Conservation (phyloP, 441 rosid species). For the Erodium chrysanthum region DNA sequence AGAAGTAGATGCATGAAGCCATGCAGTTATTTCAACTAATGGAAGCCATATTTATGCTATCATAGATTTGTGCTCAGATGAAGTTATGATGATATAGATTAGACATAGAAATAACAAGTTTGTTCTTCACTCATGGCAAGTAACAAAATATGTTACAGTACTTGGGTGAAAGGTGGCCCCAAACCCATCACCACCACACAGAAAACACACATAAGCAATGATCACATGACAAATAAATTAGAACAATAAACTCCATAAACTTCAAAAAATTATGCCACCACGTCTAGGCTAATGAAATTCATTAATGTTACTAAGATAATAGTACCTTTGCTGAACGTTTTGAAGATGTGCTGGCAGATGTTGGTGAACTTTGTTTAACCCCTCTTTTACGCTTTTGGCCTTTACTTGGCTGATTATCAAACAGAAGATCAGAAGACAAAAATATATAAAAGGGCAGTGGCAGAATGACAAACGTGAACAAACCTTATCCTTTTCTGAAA, state of each 20-base stretch:
- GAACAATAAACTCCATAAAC: no score
- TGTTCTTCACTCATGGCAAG: no score
- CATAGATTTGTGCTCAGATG: background rate
- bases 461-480: background rate
- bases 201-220: no score
- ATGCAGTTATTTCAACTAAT: background rate
- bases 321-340: constrained; percentile 56
- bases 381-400: constrained; percentile 66
- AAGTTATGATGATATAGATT: background rate
- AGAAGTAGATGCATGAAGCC: background rate
- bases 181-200: no score
- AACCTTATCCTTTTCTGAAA: constrained; percentile 68
- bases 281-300: background rate
- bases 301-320: background rate
- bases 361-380: constrained; percentile 37
- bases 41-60: background rate
- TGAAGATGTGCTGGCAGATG: constrained; percentile 38
- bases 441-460: background rate
- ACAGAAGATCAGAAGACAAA: constrained; percentile 9
- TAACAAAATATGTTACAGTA: no score
- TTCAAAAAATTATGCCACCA: background rate
- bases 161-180: no score
- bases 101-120: background rate
- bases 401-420: constrained; percentile 39
- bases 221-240: no score